Evolutionary conservation across 805 yeast species (phyloP).

Genomic region (Candida taoyuanica): DNA sequence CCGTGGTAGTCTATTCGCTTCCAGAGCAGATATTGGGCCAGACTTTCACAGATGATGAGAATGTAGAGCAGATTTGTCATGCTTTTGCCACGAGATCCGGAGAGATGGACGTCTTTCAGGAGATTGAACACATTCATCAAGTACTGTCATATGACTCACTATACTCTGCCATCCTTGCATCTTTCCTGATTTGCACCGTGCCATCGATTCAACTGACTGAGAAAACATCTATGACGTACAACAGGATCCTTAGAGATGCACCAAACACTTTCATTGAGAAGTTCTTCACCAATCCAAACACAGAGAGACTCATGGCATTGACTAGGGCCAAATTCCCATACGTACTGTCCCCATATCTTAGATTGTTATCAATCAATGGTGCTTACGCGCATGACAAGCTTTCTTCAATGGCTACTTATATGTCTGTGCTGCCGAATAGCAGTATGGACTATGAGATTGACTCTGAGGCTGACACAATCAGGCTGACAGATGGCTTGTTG

Average conservation of each 20-base stretch:
- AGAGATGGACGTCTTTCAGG: constrained; percentile 41
- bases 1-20: constrained; percentile 48
- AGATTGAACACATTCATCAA: constrained; percentile 37
- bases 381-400: constrained; percentile 64
- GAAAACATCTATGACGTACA: constrained; percentile 29
- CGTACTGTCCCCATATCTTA: constrained; percentile 54
- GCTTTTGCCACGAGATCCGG: constrained; percentile 27
- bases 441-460: constrained; percentile 38
- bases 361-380: constrained; percentile 57
- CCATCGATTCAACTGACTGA: constrained; percentile 46
- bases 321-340: constrained; percentile 75
- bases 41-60: constrained; percentile 26
- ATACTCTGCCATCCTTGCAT: constrained; percentile 41
- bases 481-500: constrained; percentile 43
- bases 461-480: constrained; percentile 47
- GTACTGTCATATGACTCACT: constrained; percentile 45
- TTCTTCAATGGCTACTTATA: constrained; percentile 54
- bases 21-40: constrained; percentile 44
- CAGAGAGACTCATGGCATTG: constrained; percentile 34
- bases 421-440: constrained; percentile 42
- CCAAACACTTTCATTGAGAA: constrained; percentile 37
- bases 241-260: constrained; percentile 27
- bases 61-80: constrained; percentile 11
- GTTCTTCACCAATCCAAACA: constrained; percentile 31
- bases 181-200: constrained; percentile 31